These are phyloP conservation scores for Pythium brassicae DNA, from an alignment of 352 stramenopile genomes.

Conservation along the genomic window DNA sequence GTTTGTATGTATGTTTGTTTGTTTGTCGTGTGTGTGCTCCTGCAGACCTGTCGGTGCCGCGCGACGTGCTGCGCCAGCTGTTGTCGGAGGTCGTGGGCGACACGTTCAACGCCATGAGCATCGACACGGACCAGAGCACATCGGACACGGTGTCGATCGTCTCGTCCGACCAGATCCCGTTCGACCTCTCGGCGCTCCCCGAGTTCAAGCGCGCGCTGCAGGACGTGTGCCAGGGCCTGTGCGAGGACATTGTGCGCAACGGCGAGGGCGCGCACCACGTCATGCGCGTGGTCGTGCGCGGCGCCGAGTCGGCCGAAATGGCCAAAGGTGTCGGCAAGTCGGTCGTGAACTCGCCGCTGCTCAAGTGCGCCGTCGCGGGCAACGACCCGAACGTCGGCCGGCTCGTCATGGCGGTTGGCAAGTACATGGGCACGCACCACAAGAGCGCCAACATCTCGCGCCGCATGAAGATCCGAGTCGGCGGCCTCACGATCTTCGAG, in stretches of 20 bases:
- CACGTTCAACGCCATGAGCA: slow-evolving; percentile 93
- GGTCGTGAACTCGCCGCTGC: slow-evolving; percentile 94
- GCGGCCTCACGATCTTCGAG: slow-evolving; percentile 92
- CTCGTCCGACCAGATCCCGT: slow-evolving; percentile 91
- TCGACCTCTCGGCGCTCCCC: slow-evolving; percentile 66
- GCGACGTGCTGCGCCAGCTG: slow-evolving; percentile 72
- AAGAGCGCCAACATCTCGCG: slow-evolving; percentile 74
- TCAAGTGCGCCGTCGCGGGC: slow-evolving; percentile 97
- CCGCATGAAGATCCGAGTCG: slow-evolving; percentile 84
- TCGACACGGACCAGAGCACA: slow-evolving; percentile 98
- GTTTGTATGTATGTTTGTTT: too few relatives aligned
- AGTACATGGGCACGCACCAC: slow-evolving; percentile 95
- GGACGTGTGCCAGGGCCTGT: slow-evolving; percentile 91
- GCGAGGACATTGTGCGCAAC: slow-evolving; percentile 98
- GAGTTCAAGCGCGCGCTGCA: slow-evolving; percentile 92
- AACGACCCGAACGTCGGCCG: slow-evolving; percentile 99
- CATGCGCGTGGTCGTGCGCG: slow-evolving; percentile 91
- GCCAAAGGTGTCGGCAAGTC: slow-evolving; percentile 88
- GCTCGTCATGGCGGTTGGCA: slow-evolving; percentile 94
- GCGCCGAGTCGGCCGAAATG: slow-evolving; percentile 73
- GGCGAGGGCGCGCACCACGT: slow-evolving; percentile 98
- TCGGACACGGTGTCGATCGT: slow-evolving; percentile 96
- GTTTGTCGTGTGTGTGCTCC: background rate
- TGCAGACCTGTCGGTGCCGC: slow-evolving; percentile 69
- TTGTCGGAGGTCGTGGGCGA: slow-evolving; percentile 78